Conservation (phyloP, 306 rosid species). For the Arachis hypogaea region DNA sequence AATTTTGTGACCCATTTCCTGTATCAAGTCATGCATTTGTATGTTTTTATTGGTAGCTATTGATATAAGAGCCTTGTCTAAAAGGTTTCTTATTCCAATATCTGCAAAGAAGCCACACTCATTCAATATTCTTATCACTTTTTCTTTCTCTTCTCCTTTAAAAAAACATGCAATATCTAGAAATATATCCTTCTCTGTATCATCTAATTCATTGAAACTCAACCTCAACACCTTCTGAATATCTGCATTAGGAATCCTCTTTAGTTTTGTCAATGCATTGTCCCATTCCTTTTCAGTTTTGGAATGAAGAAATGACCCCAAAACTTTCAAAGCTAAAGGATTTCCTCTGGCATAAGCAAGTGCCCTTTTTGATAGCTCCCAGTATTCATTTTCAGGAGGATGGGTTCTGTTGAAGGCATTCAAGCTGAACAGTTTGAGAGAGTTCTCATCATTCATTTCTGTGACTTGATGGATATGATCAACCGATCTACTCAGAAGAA, state of each 20-base stretch:
- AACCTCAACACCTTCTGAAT: background rate
- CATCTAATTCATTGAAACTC: background rate
- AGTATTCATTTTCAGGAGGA: background rate
- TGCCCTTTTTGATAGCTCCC: background rate
- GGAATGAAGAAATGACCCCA: background rate
- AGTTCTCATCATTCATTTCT: background rate
- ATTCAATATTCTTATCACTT: background rate
- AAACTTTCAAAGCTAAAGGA: background rate
- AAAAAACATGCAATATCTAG: conserved; percentile 2
- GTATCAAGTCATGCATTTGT: conserved; percentile 31
- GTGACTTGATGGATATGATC: background rate
- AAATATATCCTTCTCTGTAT: background rate
- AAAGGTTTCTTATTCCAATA: background rate
- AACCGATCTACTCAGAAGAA: background rate
- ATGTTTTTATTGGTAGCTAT: background rate
- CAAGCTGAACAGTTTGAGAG: background rate
- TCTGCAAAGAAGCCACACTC: background rate
- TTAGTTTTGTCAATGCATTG: background rate
- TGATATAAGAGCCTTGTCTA: conserved; percentile 12
- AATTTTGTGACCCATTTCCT: conserved; percentile 19
- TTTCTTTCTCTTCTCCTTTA: background rate
- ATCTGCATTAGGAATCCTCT: background rate
- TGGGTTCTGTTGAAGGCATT: background rate
- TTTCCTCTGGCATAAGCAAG: background rate
- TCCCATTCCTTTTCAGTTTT: conserved; percentile 12